These are phyloP conservation scores for Neopestalotiopsis sp. DNA, from an alignment of 2,329 filamentous ascomycete species.

Conservation along the genomic window DNA sequence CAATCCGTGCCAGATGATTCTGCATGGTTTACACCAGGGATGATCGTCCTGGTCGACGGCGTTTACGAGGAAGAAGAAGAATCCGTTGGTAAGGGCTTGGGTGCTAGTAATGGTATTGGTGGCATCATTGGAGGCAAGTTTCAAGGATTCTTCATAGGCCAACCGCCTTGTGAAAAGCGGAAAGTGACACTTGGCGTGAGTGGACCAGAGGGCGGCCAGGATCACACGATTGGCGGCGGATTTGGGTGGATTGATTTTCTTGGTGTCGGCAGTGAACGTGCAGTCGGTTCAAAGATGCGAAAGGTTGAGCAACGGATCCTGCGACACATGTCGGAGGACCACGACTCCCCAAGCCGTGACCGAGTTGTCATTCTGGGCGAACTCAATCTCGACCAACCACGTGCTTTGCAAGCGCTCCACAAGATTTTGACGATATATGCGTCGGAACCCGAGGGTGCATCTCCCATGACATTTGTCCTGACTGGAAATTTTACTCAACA, in stretches of 20 bases:
- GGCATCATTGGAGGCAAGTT: slow-evolving; percentile 93
- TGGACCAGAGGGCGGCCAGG: slow-evolving; percentile 59
- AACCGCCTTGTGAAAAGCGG: slow-evolving; percentile 88
- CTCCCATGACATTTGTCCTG: slow-evolving; percentile 80
- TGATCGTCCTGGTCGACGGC: slow-evolving; percentile 94
- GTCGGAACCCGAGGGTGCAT: slow-evolving; percentile 63
- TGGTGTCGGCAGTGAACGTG: slow-evolving; percentile 87
- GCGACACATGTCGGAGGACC: slow-evolving; percentile 38
- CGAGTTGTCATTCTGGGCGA: slow-evolving; percentile 82
- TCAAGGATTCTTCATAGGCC: slow-evolving; percentile 86
- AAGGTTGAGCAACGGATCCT: slow-evolving; percentile 75
- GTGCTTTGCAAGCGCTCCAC: slow-evolving; percentile 79
- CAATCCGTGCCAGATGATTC: slow-evolving; percentile 83
- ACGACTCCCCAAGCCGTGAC: slow-evolving; percentile 45
- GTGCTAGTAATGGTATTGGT: slow-evolving; percentile 81
- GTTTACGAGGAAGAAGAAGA: slow-evolving; percentile 95
- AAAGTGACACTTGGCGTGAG: slow-evolving; percentile 77
- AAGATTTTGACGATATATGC: slow-evolving; percentile 80
- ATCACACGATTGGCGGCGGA: slow-evolving; percentile 73
- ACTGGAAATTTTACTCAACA: slow-evolving; percentile 81
- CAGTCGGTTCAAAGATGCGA: slow-evolving; percentile 82
- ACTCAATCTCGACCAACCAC: slow-evolving; percentile 83
- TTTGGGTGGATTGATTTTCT: slow-evolving; percentile 99
- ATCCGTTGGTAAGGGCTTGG: slow-evolving; percentile 70
- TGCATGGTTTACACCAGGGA: slow-evolving; percentile 92